Percentiles rank a stretch among this genome's conserved stretches.
Evolutionary conservation across 148 eudicot genomes (phyloP).

Genomic region (Rhododendron henanense): DNA sequence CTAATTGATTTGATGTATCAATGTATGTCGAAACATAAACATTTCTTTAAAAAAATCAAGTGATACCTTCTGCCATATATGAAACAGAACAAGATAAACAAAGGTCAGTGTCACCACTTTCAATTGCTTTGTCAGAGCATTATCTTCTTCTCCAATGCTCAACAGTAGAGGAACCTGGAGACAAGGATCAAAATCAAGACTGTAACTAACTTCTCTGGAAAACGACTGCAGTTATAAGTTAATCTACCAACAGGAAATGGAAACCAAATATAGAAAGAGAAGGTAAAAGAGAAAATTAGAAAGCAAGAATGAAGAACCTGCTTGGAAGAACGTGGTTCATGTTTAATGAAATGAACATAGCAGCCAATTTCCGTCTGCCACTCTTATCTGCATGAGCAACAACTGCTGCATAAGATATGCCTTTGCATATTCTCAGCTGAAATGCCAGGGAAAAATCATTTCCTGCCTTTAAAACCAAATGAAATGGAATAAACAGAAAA

Average conservation of each 20-base stretch:
- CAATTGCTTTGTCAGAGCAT: constrained; percentile 85
- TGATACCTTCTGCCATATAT: constrained; percentile 83
- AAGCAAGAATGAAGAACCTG: constrained; percentile 44
- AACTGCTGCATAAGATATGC: constrained; percentile 94
- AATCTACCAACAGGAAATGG: neutral
- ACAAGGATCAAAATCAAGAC: constrained; percentile 4
- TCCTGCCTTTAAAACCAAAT: neutral
- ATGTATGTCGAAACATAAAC: neutral
- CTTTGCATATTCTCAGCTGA: constrained; percentile 87
- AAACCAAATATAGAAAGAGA: neutral
- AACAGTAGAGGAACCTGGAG: constrained; percentile 85
- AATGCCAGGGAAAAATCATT: constrained; percentile 31
- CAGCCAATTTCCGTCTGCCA: constrained; percentile 90
- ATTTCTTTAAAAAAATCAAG: constrained; percentile 1
- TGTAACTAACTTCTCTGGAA: neutral
- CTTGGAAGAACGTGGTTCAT: constrained; percentile 91
- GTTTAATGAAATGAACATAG: constrained; percentile 67
- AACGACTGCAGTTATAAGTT: neutral
- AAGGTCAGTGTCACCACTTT: constrained; percentile 98
- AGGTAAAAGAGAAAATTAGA: neutral
- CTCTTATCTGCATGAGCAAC: constrained; percentile 97
- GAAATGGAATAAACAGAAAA: neutral
- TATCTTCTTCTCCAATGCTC: constrained; percentile 92
- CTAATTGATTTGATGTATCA: neutral
- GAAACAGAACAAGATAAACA: constrained; percentile 86